These are phyloP conservation scores for Bjerkandera adusta DNA, from an alignment of 1,284 basidiomycete species.

Conservation along the genomic window DNA sequence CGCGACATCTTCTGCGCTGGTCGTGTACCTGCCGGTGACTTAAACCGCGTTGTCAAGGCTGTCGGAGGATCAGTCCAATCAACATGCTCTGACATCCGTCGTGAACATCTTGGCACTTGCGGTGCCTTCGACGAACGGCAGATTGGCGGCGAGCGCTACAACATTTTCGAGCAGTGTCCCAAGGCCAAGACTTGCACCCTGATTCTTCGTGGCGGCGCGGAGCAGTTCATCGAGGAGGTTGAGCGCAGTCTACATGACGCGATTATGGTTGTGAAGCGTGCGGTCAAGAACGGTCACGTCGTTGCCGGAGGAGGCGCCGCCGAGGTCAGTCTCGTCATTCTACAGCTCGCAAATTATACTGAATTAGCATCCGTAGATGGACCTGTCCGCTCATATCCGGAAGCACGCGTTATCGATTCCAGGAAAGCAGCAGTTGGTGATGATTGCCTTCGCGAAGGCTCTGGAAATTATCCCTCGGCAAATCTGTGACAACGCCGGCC, in stretches of 20 bases:
- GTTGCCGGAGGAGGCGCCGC: constrained; percentile 98
- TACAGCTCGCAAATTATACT: constrained; percentile 8
- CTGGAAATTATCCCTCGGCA: constrained; percentile 98
- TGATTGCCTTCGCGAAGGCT: constrained; percentile 95
- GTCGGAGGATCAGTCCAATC: constrained; percentile 95
- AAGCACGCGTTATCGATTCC: constrained; percentile 91
- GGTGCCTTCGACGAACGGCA: constrained; percentile 93
- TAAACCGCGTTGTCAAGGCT: constrained; percentile 94
- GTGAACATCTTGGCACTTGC: constrained; percentile 91
- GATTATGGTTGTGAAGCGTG: constrained; percentile 99
- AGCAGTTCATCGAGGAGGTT: constrained; percentile 99
- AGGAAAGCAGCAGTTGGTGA: constrained; percentile 94
- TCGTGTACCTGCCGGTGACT: constrained; percentile 87
- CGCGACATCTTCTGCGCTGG: constrained; percentile 99
- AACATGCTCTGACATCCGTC: constrained; percentile 90
- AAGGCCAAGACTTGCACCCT: constrained; percentile 99
- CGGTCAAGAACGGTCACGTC: constrained; percentile 93
- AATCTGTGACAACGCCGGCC: constrained; percentile 97
- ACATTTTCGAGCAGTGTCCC: constrained; percentile 92
- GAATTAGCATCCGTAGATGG: constrained; percentile 87
- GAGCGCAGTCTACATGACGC: constrained; percentile 97
- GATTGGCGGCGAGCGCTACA: constrained; percentile 97
- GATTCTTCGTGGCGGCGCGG: constrained; percentile 92
- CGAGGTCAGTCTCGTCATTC: constrained; percentile 55
- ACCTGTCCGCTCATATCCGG: constrained; percentile 90